A percentile compares a stretch with the other conserved stretches of the same genome.
Evolutionary conservation across 148 eudicot species (phyloP).

Genomic region (Rhododendron ovatum): DNA sequence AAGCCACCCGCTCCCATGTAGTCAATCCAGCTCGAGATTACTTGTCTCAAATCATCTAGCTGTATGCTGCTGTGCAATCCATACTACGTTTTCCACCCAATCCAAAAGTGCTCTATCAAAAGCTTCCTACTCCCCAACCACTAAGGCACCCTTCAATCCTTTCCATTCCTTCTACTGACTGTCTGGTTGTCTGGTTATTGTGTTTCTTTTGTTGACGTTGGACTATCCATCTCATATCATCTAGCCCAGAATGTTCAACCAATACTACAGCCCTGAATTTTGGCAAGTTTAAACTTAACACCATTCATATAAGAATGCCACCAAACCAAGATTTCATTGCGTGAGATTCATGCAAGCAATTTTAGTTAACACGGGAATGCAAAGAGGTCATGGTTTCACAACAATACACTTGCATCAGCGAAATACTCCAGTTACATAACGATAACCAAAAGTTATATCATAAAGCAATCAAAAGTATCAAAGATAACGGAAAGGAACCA

Average conservation of each 20-base stretch:
- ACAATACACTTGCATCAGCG: background rate
- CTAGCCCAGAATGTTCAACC: background rate
- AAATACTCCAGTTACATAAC: background rate
- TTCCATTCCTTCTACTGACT: background rate
- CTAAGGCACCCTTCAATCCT: background rate
- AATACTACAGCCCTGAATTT: background rate
- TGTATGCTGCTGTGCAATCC: background rate
- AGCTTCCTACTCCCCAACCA: background rate
- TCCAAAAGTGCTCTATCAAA: background rate
- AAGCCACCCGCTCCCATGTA: background rate
- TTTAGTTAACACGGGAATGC: background rate
- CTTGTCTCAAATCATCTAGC: background rate
- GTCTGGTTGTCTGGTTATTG: background rate
- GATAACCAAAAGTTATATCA: background rate
- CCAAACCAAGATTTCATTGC: background rate
- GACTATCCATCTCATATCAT: background rate
- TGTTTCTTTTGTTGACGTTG: background rate
- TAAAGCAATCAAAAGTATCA: background rate
- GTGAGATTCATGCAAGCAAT: background rate
- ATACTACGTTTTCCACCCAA: background rate
- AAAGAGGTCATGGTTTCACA: background rate
- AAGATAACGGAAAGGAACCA: background rate
- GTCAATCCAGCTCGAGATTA: background rate
- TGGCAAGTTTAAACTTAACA: background rate
- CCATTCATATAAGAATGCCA: background rate